Conservation (phyloP, 2,329 filamentous ascomycete genomes). For the Cadophora sp. region DNA sequence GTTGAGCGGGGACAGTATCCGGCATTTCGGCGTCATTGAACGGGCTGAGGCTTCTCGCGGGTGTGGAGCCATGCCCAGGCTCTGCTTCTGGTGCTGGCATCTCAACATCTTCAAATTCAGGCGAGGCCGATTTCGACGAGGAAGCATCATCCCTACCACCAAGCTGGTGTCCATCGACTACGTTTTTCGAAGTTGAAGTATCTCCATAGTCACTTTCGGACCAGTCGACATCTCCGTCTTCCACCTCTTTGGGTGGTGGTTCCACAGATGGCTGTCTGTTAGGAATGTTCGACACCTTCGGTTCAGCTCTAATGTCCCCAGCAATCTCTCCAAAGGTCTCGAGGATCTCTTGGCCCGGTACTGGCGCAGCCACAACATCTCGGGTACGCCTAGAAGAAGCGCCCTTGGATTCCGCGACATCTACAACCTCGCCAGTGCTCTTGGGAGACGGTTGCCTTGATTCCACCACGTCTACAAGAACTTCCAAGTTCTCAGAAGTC, state of each 20-base stretch:
- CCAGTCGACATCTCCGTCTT: slow-evolving; percentile 54
- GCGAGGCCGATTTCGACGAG: slow-evolving; percentile 48
- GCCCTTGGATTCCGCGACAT: neutral
- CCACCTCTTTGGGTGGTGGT: slow-evolving; percentile 18
- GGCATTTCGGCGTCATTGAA: slow-evolving; percentile 39
- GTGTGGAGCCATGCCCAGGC: neutral
- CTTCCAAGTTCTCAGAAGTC: neutral
- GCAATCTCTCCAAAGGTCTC: slow-evolving; percentile 38
- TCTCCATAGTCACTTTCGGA: slow-evolving; percentile 56
- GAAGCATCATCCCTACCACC: slow-evolving; percentile 26
- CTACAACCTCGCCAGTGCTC: neutral
- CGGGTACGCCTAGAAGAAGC: neutral
- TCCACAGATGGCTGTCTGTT: slow-evolving; percentile 29
- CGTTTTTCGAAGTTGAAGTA: slow-evolving; percentile 27
- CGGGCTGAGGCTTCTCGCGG: slow-evolving; percentile 30
- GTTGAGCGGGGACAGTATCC: slow-evolving; percentile 17
- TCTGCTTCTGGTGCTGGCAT: slow-evolving; percentile 29
- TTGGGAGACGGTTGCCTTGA: neutral
- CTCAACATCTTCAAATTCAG: slow-evolving; percentile 58
- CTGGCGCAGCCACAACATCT: slow-evolving; percentile 26
- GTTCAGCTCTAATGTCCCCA: slow-evolving; percentile 42
- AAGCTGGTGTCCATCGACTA: neutral
- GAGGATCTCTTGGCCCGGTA: slow-evolving; percentile 21
- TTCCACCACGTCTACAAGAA: neutral
- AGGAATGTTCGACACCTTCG: slow-evolving; percentile 38